Conservation (phyloP, 495 filamentous ascomycete genomes). For the Platismatia glauca region DNA sequence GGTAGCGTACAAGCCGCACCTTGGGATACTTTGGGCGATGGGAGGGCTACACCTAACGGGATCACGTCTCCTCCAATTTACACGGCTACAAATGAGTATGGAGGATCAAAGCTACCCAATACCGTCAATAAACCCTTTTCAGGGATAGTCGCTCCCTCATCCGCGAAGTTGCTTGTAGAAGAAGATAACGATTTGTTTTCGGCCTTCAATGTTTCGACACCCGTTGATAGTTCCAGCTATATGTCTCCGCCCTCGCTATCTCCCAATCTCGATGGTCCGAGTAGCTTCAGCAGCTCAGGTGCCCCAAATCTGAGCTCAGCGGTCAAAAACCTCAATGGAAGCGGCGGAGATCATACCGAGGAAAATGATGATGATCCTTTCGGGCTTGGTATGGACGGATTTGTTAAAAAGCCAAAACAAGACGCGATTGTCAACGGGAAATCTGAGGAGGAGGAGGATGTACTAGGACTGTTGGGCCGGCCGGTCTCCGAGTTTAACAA, state of each 20-base stretch:
- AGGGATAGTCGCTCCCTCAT: slow-evolving; percentile 15
- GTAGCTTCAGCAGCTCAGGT: background rate
- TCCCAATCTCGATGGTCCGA: background rate
- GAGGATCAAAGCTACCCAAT: slow-evolving; percentile 21
- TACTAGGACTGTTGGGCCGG: slow-evolving; percentile 76
- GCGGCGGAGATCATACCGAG: background rate
- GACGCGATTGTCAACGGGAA: background rate
- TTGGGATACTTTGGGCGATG: slow-evolving; percentile 55
- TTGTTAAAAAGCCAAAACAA: slow-evolving; percentile 22
- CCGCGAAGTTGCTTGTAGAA: slow-evolving; percentile 15
- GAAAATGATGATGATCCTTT: slow-evolving; percentile 74
- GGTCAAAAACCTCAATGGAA: background rate
- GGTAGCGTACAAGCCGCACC: slow-evolving; percentile 55
- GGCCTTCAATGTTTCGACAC: slow-evolving; percentile 52
- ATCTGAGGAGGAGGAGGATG: slow-evolving; percentile 59
- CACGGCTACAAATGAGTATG: slow-evolving; percentile 19
- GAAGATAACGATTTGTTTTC: slow-evolving; percentile 54
- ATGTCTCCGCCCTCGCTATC: slow-evolving; percentile 27
- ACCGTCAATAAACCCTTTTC: slow-evolving; percentile 32
- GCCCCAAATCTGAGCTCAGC: background rate
- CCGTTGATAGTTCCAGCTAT: slow-evolving; percentile 53
- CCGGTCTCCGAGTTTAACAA: slow-evolving; percentile 71
- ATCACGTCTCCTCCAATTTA: slow-evolving; percentile 18
- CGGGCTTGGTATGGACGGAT: slow-evolving; percentile 47
- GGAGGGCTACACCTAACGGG: slow-evolving; percentile 36